Base-by-base conservation (phyloP, 306 rosid genomes). In the Parietaria judaica region DNA sequence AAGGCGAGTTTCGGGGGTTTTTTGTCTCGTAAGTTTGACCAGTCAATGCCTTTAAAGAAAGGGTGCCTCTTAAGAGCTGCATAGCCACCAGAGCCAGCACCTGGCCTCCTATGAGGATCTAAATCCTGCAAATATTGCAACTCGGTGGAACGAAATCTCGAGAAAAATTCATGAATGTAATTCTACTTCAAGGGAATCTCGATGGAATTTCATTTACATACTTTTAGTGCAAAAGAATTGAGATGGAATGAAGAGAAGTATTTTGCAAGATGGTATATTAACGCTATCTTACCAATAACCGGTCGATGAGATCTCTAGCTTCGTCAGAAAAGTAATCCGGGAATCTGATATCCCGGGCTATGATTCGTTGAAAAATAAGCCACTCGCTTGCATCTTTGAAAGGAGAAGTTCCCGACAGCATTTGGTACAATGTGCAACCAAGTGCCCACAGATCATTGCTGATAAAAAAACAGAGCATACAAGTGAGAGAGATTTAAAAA, bases 361-460 rank as follows among this genome's bases (percentile, higher is more conserved):
- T 83, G 64, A 94, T 94, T 81, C 95, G 81, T 75, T 94, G 99
- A 69, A 94, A 94, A 79, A 94, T 94, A 76, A 94, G 99, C 99
- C 99, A 94, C 67, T 94, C 99, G 38, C 95, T 94, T 66, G 99
- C 90, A 74, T 94, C 99, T 79, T 84, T 94, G 78, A 94, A 94
- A 34, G 99, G 99, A 71, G 95, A 88, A 60, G 99, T 94, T 83
- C 99, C 95, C 45, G 99, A 88, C 73, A 94, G 97, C 99, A 94
- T 88, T 81, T 94, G 99, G 75, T 94, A 94, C 81, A 94, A 76
- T 76, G 99, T 89, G 86, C 99, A 94, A 58, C 99, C 99, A 53
- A 94, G 99, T 37, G 99, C 99, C 97, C 99, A 94, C 71, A 94
- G 94, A 78, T 94, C 99, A 84, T 89, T 94, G 70, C 99, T 94